phyloP scores from a whole-genome alignment of 805 yeast genomes.

The Pichia deserticola region DNA sequence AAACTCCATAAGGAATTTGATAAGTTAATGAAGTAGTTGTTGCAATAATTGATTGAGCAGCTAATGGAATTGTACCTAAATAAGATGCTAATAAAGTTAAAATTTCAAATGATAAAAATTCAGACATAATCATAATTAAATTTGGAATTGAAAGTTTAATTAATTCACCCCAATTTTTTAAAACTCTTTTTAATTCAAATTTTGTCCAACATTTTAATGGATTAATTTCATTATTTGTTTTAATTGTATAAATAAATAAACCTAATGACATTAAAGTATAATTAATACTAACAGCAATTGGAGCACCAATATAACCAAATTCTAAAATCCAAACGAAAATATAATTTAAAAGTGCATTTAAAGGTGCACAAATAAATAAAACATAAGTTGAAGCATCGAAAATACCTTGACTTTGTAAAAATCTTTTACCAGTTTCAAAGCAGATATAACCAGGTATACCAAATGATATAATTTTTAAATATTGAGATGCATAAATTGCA shows the following conservation, averaged over 20 bases:
- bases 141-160: conserved; percentile 64
- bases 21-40: conserved; percentile 62
- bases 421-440: conserved; percentile 69
- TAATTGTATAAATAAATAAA: conserved; percentile 40
- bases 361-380: conserved; percentile 62
- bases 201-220: conserved; percentile 33
- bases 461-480: conserved; percentile 46
- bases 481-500: conserved; percentile 48
- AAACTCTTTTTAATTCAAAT: conserved; percentile 28
- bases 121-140: conserved; percentile 68
- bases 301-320: conserved; percentile 69
- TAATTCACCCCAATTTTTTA: conserved; percentile 57
- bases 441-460: conserved; percentile 65
- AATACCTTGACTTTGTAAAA: conserved; percentile 68
- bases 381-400: conserved; percentile 77
- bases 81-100: conserved; percentile 62
- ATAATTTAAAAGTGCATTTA: conserved; percentile 62
- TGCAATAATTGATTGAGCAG: conserved; percentile 67
- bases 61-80: conserved; percentile 54
- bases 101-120: conserved; percentile 72
- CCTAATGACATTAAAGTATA: conserved; percentile 64
- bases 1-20: conserved; percentile 70
- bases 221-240: conserved; percentile 34
- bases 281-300: conserved; percentile 63
- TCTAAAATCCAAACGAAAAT: conserved; percentile 63